Conservation (phyloP, 139 green algal genomes). For the Coelastrella sp. region DNA sequence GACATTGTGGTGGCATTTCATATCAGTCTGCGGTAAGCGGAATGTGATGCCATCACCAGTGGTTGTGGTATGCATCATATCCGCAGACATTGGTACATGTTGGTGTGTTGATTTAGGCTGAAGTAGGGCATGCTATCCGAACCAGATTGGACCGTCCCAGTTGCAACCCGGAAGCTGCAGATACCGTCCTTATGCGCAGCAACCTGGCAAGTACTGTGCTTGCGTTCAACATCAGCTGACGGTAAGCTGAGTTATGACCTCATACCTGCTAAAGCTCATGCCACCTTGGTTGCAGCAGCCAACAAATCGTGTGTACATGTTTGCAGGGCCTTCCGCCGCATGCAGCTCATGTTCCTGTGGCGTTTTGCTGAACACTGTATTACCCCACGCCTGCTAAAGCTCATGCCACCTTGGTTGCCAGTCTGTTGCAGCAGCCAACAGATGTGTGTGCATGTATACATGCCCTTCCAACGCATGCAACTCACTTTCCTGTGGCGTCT, state of each 20-base stretch:
- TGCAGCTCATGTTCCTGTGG: neutral
- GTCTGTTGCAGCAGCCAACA: no score
- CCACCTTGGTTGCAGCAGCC: no score
- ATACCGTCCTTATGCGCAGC: constrained; percentile 88
- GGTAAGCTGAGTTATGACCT: neutral
- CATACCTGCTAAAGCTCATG: no score
- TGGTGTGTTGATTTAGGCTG: constrained; percentile 81
- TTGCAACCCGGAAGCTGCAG: constrained; percentile 86
- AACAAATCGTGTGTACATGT: constrained; percentile 24
- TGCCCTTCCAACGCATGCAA: constrained; percentile 57
- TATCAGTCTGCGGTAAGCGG: no score
- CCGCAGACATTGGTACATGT: no score
- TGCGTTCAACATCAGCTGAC: constrained; percentile 82
- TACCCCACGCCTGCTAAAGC: no score
- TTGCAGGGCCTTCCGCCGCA: constrained; percentile 58
- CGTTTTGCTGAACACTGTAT: neutral
- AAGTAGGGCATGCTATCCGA: constrained; percentile 76
- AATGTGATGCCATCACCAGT: no score
- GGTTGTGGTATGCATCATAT: no score
- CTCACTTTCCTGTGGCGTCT: no score
- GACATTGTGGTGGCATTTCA: no score
- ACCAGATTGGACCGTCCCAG: constrained; percentile 78
- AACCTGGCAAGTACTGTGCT: constrained; percentile 90
- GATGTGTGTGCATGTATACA: no score
- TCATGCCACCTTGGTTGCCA: no score